Base-by-base conservation (phyloP, 495 filamentous ascomycete species). In the Aspergillus cristatus region DNA sequence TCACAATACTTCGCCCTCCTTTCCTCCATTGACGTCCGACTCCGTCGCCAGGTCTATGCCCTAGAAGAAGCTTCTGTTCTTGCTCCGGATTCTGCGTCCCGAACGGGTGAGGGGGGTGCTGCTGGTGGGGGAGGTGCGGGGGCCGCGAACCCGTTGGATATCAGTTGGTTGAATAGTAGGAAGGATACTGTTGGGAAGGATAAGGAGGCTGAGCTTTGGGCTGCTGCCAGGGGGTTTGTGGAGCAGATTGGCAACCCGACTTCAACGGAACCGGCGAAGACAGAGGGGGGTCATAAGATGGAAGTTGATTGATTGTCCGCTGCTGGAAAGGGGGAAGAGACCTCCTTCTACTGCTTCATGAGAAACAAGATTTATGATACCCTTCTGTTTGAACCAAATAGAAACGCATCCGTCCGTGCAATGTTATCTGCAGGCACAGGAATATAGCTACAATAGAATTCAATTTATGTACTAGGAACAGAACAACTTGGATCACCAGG, bases 111-210 rank as follows among this genome's bases (percentile, higher is more conserved):
- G 45, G 29, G 48, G 12, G 44, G 38, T 30, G 42, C 51, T 12
- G 53, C 38, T 18, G 48, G 46, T 20, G 48, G 43, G 3, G 45
- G 41, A 3, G 40, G 47, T 1, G 43, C 48, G 14, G 51, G 46
- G 2, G 35, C 50, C 14, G 34, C 54, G 12, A 60, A 63, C 34
- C 58, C 60, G 13, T 60, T 90, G 32, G 87, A 94, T 57, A 76
- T 91, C 11, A 86, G 86, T 35, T 82, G 79, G 76, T 62, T 95
- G 50, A 95, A 95, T 49, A 82, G 81, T 58, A 74, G 84, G 41
- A 82, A 80, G 41, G 78, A 82, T 45, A 79, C 76, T 20, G 79
- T 89, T 12, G 83, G 78, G 29, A 78, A 74, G 49, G 79, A 83
- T 41, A 86, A 83, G 70, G 84, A 91, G 54, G 71, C 72, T 10